Base-by-base conservation (phyloP, 1,284 basidiomycete species). In the Heterobasidion parviporum region DNA sequence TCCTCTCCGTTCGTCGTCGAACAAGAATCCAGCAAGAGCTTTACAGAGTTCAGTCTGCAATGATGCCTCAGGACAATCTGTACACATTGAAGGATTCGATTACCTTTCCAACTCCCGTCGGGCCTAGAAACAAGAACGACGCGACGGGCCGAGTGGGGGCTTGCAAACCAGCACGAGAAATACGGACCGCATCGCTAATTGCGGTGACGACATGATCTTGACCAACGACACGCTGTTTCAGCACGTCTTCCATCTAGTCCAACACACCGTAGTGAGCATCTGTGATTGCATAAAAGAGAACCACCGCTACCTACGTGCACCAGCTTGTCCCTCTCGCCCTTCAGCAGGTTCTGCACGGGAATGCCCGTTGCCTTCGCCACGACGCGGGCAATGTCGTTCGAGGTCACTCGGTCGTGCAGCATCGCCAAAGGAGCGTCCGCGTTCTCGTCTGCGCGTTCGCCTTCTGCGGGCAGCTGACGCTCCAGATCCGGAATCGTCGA, bases 351-450 rank as follows among this genome's bases (percentile, higher is more conserved):
- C 67, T 89, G 82, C 1, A 96, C 92, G 0, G 95, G 94, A 45
- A 98, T 94, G 14, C 94, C 94, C 0, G 94, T 97, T 1, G 88
- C 80, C 67, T 86, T 89, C n/a, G 89, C 90, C 6, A 94, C 86
- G 16, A 97, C 94, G 6, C 88, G 75, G 0, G 94, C 85, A 57
- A 97, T 94, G 67, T 96, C 93, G 64, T 87, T 87, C 18, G 85
- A 86, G 3, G 91, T 95, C 8, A 98, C 92, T 50, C 92, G 77
- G 62, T 95, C 93, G 61, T 92, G 85, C 36, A 96, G 73, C 77
- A 91, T 87, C 47, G 82, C 74, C 41, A 84, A 67, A 6, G 78
- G 76, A 14, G 74, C 72, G 38, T 81, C 81, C 51, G 55, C 65
- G 55, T 72, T 60, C 52, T 74, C 69, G n/a, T 76, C 73, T 44